phyloP scores from a whole-genome alignment of 2,329 filamentous ascomycete species.

The Calonectria crousiana region DNA sequence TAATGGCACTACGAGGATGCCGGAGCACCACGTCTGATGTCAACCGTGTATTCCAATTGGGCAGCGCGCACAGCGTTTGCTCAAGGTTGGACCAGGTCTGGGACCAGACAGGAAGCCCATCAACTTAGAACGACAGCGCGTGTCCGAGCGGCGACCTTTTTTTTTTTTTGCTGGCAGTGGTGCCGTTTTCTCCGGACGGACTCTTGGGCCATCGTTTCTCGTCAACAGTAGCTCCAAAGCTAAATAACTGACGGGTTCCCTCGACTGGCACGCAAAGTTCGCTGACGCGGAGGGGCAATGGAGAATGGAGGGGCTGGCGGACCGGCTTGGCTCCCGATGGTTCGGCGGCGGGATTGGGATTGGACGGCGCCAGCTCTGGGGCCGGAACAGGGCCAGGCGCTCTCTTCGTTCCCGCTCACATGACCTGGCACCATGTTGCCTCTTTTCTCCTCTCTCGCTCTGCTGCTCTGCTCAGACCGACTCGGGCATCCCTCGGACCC shows the following conservation, averaged over 20 bases:
- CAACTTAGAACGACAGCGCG: not conserved
- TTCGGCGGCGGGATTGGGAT: not conserved
- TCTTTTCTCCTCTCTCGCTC: conserved; percentile 5
- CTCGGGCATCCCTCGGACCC: not conserved
- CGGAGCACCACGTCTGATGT: no score
- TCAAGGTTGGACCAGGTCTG: no score
- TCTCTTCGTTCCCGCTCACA: not conserved
- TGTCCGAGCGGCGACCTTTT: not conserved
- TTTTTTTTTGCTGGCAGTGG: not conserved
- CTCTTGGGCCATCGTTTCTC: not conserved
- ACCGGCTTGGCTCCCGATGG: not conserved
- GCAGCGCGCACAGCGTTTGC: not conserved
- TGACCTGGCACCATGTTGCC: not conserved
- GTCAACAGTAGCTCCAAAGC: not conserved
- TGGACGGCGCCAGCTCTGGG: not conserved
- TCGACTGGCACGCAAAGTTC: not conserved
- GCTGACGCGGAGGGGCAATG: not conserved
- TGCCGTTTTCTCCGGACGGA: no score
- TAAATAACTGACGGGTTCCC: not conserved
- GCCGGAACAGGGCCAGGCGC: not conserved
- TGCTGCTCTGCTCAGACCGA: no score
- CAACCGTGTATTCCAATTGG: not conserved
- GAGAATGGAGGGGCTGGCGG: not conserved
- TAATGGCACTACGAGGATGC: no score
- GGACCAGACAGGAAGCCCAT: no score